A percentile compares a stretch with the other conserved stretches of the same genome.
Conservation (phyloP, 148 eudicot genomes). For the Spergularia marina region DNA sequence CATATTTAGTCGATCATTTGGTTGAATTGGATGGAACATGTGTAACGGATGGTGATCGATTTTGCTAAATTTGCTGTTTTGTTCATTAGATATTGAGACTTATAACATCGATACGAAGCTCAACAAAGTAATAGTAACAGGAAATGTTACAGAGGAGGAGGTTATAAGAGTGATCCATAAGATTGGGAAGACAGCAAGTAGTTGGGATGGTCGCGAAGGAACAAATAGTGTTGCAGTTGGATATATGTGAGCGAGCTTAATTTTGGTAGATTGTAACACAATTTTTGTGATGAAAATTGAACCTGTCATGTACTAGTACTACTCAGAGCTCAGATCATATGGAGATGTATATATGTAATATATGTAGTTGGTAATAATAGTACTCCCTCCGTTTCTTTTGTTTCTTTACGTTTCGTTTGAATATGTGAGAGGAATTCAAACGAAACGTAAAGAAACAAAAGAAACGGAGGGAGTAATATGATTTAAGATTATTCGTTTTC, state of each 20-base stretch:
- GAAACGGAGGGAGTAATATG: too few species aligned
- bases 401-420: too few species aligned
- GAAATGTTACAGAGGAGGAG: conserved; percentile 71
- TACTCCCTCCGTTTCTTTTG: too few species aligned
- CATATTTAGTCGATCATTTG: neutral
- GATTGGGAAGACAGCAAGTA: conserved; percentile 69
- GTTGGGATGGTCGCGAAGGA: conserved; percentile 41
- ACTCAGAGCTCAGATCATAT: neutral
- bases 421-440: too few species aligned
- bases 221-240: conserved; percentile 13
- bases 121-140: conserved; percentile 84
- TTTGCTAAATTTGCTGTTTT: neutral
- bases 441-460: too few species aligned
- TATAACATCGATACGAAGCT: conserved; percentile 64
- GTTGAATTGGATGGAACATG: neutral
- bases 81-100: conserved; percentile 66
- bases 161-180: conserved; percentile 70
- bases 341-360: neutral
- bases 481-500: too few species aligned
- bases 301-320: too few species aligned
- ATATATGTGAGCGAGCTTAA: too few species aligned
- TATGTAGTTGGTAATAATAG: neutral
- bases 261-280: too few species aligned
- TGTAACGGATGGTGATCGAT: neutral
- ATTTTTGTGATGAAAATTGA: too few species aligned